A percentile compares a stretch with the other conserved stretches of the same genome.
These are phyloP conservation scores for Grammothele lineata DNA, from an alignment of 768 basidiomycete species.

Conservation along the genomic window DNA sequence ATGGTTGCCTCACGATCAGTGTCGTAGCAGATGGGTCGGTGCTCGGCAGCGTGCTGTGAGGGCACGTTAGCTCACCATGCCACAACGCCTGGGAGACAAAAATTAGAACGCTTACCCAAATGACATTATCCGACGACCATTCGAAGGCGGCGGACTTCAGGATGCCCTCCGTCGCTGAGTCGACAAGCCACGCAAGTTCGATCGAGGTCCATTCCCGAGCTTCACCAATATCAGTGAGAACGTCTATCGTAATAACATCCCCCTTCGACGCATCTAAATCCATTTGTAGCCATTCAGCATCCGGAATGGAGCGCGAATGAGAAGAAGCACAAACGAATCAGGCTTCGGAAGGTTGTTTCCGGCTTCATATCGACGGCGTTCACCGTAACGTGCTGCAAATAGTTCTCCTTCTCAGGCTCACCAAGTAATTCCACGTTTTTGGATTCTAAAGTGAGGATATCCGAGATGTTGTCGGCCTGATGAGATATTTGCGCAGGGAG, in stretches of 20 bases:
- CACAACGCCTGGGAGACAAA: too few species aligned
- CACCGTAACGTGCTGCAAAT: constrained; percentile 43
- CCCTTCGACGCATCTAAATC: constrained; percentile 25
- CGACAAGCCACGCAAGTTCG: constrained; percentile 35
- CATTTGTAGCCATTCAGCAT: not conserved
- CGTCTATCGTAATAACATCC: constrained; percentile 38
- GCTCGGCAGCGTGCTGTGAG: constrained; percentile 5
- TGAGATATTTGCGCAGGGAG: constrained; percentile 31
- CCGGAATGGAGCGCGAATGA: too few species aligned
- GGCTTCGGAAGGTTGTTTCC: constrained; percentile 48
- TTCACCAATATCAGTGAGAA: constrained; percentile 26
- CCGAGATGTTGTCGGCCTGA: constrained; percentile 23
- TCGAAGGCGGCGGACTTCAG: constrained; percentile 17
- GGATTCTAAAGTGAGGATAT: constrained; percentile 42
- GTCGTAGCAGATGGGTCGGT: constrained; percentile 12
- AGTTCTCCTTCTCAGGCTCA: constrained; percentile 30
- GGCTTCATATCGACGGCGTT: constrained; percentile 52
- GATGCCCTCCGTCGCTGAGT: constrained; percentile 25
- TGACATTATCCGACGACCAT: constrained; percentile 19
- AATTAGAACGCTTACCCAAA: constrained; percentile 24
- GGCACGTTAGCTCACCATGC: too few species aligned
- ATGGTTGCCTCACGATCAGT: constrained; percentile 1
- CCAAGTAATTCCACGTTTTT: constrained; percentile 33
- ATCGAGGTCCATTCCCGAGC: constrained; percentile 14
- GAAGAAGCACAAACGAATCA: constrained; percentile 33